phyloP scores from a whole-genome alignment of 768 basidiomycete genomes.

The Tylopilus rubrobrunneus region DNA sequence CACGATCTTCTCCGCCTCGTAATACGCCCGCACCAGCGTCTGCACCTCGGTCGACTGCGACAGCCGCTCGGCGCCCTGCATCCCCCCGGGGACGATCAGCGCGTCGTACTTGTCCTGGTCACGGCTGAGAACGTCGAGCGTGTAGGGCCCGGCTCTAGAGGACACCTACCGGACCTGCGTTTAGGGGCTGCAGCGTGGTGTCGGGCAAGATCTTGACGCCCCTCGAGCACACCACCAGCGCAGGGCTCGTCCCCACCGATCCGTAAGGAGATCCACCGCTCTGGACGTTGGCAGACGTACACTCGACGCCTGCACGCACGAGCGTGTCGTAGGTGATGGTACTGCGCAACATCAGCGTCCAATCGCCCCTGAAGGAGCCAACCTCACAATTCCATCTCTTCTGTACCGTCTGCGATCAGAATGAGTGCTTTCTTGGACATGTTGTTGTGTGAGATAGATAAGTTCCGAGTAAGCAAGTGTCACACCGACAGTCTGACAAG shows the following conservation, averaged over 20 bases:
- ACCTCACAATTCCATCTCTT: constrained; percentile 78
- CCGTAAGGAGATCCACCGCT: constrained; percentile 28
- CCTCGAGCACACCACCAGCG: constrained; percentile 61
- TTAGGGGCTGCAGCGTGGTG: constrained; percentile 42
- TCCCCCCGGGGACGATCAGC: constrained; percentile 73
- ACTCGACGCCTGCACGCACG: constrained; percentile 66
- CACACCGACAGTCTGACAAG: background rate
- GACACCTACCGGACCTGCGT: constrained; percentile 45
- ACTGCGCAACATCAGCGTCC: constrained; percentile 33
- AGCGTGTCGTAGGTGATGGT: constrained; percentile 82
- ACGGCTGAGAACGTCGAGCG: too few relatives aligned
- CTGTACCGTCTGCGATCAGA: constrained; percentile 77
- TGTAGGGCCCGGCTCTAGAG: too few relatives aligned
- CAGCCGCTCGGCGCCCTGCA: constrained; percentile 73
- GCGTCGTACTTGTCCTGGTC: constrained; percentile 61
- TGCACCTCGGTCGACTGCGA: constrained; percentile 58
- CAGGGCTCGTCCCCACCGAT: constrained; percentile 34
- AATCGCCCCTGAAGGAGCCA: background rate
- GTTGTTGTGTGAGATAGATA: background rate
- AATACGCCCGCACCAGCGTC: constrained; percentile 54
- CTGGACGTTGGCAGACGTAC: constrained; percentile 63
- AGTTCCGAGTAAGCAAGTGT: background rate
- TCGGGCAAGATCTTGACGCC: constrained; percentile 74
- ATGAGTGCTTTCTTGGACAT: constrained; percentile 51
- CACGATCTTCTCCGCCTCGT: constrained; percentile 41